phyloP scores from a whole-genome alignment of 73 alveolate species.

The Paramecium caudatum region DNA sequence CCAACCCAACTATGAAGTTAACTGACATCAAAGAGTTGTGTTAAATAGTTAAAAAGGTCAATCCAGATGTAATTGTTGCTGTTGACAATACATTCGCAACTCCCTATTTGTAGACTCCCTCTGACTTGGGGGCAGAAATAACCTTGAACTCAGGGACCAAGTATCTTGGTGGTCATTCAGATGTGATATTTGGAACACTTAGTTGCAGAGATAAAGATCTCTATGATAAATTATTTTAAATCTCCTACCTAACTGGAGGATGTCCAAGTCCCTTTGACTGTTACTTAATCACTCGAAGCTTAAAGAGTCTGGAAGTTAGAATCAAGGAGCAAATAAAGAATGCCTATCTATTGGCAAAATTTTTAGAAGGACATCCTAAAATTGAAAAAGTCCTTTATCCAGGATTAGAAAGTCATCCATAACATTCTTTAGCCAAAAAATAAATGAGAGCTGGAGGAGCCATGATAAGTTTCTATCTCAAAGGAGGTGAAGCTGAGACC shows the following conservation, averaged over 20 bases:
- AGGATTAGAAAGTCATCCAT: slow-evolving; percentile 95
- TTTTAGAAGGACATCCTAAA: slow-evolving; percentile 93
- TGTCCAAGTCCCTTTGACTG: slow-evolving; percentile 94
- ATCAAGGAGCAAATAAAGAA: slow-evolving; percentile 90
- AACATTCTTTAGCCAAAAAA: slow-evolving; percentile 94
- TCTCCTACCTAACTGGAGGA: slow-evolving; percentile 85
- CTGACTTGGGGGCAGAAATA: slow-evolving; percentile 95
- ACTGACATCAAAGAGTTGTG: slow-evolving; percentile 79
- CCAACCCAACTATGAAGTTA: slow-evolving; percentile 94
- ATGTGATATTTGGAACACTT: slow-evolving; percentile 95
- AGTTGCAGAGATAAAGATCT: slow-evolving; percentile 87
- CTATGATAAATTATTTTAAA: slow-evolving; percentile 84
- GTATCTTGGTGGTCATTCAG: slow-evolving; percentile 98
- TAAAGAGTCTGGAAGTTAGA: slow-evolving; percentile 93
- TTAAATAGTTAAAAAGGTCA: slow-evolving; percentile 80
- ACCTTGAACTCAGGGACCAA: slow-evolving; percentile 89
- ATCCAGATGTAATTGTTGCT: slow-evolving; percentile 74
- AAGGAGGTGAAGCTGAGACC: slow-evolving; percentile 88
- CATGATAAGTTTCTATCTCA: slow-evolving; percentile 89
- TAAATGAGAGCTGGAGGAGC: slow-evolving; percentile 93
- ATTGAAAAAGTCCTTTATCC: slow-evolving; percentile 96
- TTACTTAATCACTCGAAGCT: slow-evolving; percentile 93
- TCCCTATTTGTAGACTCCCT: slow-evolving; percentile 89
- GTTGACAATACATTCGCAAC: slow-evolving; percentile 97
- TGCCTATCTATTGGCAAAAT: slow-evolving; percentile 96